Percentiles rank a stretch among this genome's conserved stretches.
These are phyloP conservation scores for Fusarium sp. DNA, from an alignment of 2,329 filamentous ascomycete species.

Conservation along the genomic window DNA sequence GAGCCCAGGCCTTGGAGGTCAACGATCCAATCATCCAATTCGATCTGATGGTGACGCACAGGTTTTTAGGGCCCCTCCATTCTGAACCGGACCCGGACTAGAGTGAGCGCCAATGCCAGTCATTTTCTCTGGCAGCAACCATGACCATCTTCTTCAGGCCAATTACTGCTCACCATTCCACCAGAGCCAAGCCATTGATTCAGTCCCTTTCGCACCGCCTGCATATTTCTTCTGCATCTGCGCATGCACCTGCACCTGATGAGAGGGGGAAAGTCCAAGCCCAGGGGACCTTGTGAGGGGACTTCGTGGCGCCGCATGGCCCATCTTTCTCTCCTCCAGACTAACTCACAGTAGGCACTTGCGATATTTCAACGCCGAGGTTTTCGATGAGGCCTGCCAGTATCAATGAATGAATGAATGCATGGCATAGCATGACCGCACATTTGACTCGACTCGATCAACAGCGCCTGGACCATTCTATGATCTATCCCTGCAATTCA, in stretches of 20 bases:
- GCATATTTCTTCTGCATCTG: conserved; percentile 17
- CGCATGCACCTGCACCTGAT: conserved; percentile 39
- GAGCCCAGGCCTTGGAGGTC: conserved; percentile 9
- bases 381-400: conserved; percentile 32
- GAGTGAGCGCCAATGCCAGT: conserved; percentile 48
- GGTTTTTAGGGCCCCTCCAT: conserved; percentile 44
- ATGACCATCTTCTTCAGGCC: conserved; percentile 17
- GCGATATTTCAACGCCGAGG: conserved; percentile 9
- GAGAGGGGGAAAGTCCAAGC: conserved; percentile 1
- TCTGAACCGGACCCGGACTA: conserved; percentile 44
- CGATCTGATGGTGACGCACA: conserved; percentile 49
- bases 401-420: conserved; percentile 6
- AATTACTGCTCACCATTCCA: conserved; percentile 13
- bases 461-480: conserved; percentile 1
- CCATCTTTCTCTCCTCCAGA: conserved; percentile 2
- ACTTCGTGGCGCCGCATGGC: conserved; percentile 21
- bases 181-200: conserved; percentile 28
- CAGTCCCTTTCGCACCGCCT: conserved; percentile 29
- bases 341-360: conserved; percentile 17
- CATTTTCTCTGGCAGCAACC: conserved; percentile 46
- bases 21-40: conserved; percentile 48
- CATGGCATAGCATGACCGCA: conserved; percentile 6
- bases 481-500: conserved; percentile 1
- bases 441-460: background rate
- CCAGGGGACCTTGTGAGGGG: conserved; percentile 18